phyloP scores from a whole-genome alignment of 2,329 filamentous ascomycete genomes.

The Lasiodiplodia sp. region DNA sequence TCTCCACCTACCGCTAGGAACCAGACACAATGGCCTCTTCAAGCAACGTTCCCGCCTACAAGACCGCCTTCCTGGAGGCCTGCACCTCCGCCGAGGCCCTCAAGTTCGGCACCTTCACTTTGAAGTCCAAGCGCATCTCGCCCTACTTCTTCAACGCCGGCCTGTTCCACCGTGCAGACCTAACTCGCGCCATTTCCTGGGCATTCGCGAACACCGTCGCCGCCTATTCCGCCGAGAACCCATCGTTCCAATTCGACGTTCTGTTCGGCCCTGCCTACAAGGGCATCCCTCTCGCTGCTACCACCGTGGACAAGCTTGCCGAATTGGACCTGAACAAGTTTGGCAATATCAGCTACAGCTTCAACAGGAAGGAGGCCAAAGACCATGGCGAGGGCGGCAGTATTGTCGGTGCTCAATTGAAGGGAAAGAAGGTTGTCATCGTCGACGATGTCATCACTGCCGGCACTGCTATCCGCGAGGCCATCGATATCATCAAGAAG shows the following conservation, averaged over 20 bases:
- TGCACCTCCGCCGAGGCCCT: conserved; percentile 73
- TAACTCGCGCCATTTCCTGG: conserved; percentile 78
- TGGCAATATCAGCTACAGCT: conserved; percentile 78
- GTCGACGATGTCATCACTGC: conserved; percentile 98
- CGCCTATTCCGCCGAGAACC: conserved; percentile 50
- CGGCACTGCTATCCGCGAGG: conserved; percentile 91
- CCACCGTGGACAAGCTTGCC: conserved; percentile 77
- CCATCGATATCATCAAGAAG: conserved; percentile 84
- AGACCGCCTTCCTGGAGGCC: conserved; percentile 74
- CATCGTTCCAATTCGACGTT: conserved; percentile 74
- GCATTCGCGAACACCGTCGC: conserved; percentile 76
- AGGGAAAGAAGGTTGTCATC: conserved; percentile 85
- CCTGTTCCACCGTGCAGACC: conserved; percentile 81
- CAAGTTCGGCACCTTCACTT: conserved; percentile 82
- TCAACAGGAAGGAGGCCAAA: conserved; percentile 96
- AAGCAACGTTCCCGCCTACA: conserved; percentile 52
- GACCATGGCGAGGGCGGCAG: conserved; percentile 93
- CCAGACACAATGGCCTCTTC: conserved; percentile 26
- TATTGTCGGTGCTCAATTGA: conserved; percentile 86
- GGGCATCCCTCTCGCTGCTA: conserved; percentile 87
- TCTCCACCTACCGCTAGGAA: neutral
- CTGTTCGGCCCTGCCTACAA: conserved; percentile 97
- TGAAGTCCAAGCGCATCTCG: conserved; percentile 90
- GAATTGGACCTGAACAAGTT: conserved; percentile 72
- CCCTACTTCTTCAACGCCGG: conserved; percentile 99